Base-by-base conservation (phyloP, 805 yeast species). In the Tetrapisispora taiwanensis region DNA sequence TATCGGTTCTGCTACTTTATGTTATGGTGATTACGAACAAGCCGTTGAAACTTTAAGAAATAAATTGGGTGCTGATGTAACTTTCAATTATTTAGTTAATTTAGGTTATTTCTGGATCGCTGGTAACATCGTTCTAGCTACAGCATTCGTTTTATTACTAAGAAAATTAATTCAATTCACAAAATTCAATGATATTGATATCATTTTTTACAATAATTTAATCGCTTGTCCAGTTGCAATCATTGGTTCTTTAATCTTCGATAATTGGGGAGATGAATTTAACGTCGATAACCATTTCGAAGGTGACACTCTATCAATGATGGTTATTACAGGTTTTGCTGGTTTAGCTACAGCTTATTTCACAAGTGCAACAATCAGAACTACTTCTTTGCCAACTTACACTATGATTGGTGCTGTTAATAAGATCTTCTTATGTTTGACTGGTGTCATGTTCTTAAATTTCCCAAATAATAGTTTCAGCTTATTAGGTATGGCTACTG, bases 281-380 rank as follows among this genome's bases (percentile, higher is more conserved):
- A 89, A 88, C 70, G 60, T 89, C 43, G 71, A 71, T 19, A 56
- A 59, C 43, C 87, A 87, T 75, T 86, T 89, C 79, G 70, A 73
- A 56, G 76, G 88, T 65, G 62, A 69, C 48, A 72, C 85, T 37
- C 74, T 84, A 45, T 72, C 86, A 53, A 60, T 78, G 36, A 88
- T 89, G 95, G 57, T 89, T 49, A 74, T 87, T 61, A 84, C 95
- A 32, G 97, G 97, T 65, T 76, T 84, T 51, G 79, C 92, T 36
- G 80, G 95, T 24, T 92, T 89, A 42, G 95, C 92, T 69, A 88
- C 89, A 63, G 87, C 96, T 36, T 89, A 89, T 76, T 85, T 95
- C 67, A 86, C 96, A 14, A 96, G 95, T 48, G 89, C 97, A 96
- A 89, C 97, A 76, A 92, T 89, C 50, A 84, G 96, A 70, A 95